These are phyloP conservation scores for Platanthera guangdongensis DNA, from an alignment of 106 monocot genomes.

Conservation along the genomic window DNA sequence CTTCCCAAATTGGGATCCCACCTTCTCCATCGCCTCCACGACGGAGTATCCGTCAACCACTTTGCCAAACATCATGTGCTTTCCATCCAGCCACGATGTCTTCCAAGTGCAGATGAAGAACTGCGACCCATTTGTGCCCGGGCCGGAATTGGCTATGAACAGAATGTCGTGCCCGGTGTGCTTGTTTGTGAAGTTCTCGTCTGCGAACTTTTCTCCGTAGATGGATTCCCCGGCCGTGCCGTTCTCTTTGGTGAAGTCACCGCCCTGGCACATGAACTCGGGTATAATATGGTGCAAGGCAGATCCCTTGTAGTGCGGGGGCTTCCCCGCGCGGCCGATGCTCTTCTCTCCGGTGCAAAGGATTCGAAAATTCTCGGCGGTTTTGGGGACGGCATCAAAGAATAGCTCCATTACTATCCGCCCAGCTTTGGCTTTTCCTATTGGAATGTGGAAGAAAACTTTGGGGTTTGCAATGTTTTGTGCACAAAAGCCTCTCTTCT, in stretches of 20 bases:
- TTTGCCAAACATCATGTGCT: constrained; percentile 74
- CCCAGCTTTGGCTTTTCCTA: constrained; percentile 63
- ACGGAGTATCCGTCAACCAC: constrained; percentile 67
- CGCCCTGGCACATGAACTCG: constrained; percentile 80
- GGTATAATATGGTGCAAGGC: constrained; percentile 77
- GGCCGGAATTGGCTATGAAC: constrained; percentile 78
- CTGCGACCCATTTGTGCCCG: constrained; percentile 72
- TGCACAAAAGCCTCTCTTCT: not conserved
- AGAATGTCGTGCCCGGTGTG: constrained; percentile 64
- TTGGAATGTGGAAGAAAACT: constrained; percentile 78
- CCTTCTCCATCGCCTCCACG: constrained; percentile 66
- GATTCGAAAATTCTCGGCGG: constrained; percentile 79
- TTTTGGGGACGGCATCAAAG: constrained; percentile 57
- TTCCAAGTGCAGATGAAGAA: constrained; percentile 73
- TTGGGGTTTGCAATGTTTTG: constrained; percentile 49
- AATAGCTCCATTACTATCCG: constrained; percentile 76
- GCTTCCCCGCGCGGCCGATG: constrained; percentile 47
- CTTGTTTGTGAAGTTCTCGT: constrained; percentile 76
- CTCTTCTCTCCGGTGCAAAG: constrained; percentile 94
- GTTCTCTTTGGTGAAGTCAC: constrained; percentile 75
- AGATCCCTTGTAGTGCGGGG: constrained; percentile 74
- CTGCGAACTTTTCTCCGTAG: constrained; percentile 55
- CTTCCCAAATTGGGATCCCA: constrained; percentile 36
- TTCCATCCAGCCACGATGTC: constrained; percentile 69
- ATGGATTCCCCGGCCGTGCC: constrained; percentile 86